A percentile compares a stretch with the other conserved stretches of the same genome.
Conservation (phyloP, 2,329 filamentous ascomycete genomes). For the Gremmenia infestans region DNA sequence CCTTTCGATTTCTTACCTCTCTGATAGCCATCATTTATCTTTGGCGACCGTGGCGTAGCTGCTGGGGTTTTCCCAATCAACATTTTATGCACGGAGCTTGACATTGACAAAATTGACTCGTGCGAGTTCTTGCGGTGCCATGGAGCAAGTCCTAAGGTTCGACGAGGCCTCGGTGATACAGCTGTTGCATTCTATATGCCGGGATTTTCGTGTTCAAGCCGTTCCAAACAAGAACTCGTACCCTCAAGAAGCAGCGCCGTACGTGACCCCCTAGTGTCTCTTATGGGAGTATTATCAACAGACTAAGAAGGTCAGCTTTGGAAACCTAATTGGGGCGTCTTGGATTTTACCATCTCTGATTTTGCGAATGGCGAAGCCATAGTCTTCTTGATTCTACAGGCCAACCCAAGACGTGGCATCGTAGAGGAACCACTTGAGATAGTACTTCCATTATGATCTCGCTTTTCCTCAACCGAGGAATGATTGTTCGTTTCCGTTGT, state of each 20-base stretch:
- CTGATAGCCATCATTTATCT: conserved; percentile 13
- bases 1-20: conserved; percentile 18
- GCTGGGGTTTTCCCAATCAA: conserved; percentile 27
- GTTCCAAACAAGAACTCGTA: conserved; percentile 19
- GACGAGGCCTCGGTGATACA: conserved; percentile 7
- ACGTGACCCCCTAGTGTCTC: conserved; percentile 11
- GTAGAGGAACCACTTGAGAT: no score
- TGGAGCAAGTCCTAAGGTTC: conserved; percentile 28
- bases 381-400: conserved; percentile 22
- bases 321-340: not conserved
- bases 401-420: conserved; percentile 8
- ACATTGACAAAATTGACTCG: conserved; percentile 24
- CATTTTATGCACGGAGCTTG: conserved; percentile 28
- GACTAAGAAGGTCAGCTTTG: not conserved
- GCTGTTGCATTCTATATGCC: not conserved
- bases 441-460: not conserved
- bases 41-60: conserved; percentile 19
- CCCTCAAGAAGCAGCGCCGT: conserved; percentile 26
- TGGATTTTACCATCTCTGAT: conserved; percentile 9
- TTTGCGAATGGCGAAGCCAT: conserved; percentile 12
- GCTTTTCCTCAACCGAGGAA: not conserved
- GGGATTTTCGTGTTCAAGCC: conserved; percentile 3
- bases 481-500: not conserved
- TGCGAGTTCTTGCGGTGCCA: conserved; percentile 29
- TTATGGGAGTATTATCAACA: not conserved